Percentiles rank a stretch among this genome's conserved stretches.
phyloP scores from a whole-genome alignment of 2,329 filamentous ascomycete genomes.

The Talaromyces sp. region DNA sequence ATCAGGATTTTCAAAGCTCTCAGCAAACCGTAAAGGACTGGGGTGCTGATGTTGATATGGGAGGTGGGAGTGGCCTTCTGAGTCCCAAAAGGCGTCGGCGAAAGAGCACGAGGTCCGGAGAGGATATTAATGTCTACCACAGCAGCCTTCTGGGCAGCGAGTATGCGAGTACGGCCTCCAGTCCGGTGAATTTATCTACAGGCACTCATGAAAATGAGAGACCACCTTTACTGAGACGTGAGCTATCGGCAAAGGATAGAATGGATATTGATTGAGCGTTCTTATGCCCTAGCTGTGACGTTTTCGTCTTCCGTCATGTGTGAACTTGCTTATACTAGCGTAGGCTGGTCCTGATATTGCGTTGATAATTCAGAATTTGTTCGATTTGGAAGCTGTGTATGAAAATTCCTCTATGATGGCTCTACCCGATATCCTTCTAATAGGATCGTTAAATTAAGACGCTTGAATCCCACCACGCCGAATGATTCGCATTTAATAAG shows the following conservation, averaged over 20 bases:
- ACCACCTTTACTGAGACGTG: slow-evolving; percentile 9
- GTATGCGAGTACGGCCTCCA: slow-evolving; percentile 23
- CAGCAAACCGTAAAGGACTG: background rate
- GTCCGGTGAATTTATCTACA: slow-evolving; percentile 24
- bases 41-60: slow-evolving; percentile 8
- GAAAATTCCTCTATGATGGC: background rate
- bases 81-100: slow-evolving; percentile 29
- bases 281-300: background rate
- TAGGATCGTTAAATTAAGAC: background rate
- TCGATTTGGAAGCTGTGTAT: background rate
- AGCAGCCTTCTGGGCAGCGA: slow-evolving; percentile 19
- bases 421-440: background rate
- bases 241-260: slow-evolving; percentile 23
- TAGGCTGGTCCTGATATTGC: background rate
- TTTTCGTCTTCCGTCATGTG: background rate
- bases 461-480: background rate
- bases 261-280: slow-evolving; percentile 37
- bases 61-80: slow-evolving; percentile 1
- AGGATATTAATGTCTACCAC: slow-evolving; percentile 16
- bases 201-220: slow-evolving; percentile 22
- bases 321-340: background rate
- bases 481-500: background rate
- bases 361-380: background rate
- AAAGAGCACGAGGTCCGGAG: slow-evolving; percentile 23
- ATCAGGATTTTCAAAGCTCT: background rate